These are phyloP conservation scores for Yamadazyma atlantica DNA, from an alignment of 1,139 yeast genomes.

Conservation along the genomic window DNA sequence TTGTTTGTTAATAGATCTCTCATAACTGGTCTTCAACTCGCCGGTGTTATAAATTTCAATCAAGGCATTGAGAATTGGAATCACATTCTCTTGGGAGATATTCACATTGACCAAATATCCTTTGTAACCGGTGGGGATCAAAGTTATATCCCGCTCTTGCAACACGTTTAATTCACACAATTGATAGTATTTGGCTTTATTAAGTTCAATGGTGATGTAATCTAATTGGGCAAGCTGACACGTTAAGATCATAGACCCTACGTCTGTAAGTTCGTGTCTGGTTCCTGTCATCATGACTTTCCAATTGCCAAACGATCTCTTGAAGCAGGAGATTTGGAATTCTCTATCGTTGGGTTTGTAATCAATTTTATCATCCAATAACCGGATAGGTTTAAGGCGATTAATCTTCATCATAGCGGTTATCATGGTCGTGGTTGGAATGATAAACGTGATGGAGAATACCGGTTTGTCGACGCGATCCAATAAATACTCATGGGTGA, in stretches of 20 bases:
- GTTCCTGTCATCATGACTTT: constrained; percentile 6
- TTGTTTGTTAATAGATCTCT: not conserved
- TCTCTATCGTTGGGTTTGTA: not conserved
- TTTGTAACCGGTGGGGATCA: constrained; percentile 13
- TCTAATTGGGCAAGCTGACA: constrained; percentile 7
- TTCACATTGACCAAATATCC: constrained; percentile 12
- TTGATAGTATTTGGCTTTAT: constrained; percentile 4
- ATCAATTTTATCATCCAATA: not conserved
- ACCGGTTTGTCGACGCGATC: not conserved
- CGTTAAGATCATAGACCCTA: constrained; percentile 6
- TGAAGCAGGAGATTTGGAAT: constrained; percentile 5
- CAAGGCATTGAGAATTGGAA: constrained; percentile 7
- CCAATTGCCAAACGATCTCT: constrained; percentile 10
- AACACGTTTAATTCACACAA: constrained; percentile 7
- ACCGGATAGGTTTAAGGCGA: not conserved
- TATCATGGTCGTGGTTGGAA: not conserved
- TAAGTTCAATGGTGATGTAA: constrained; percentile 12
- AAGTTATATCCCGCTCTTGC: constrained; percentile 5
- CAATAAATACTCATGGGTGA: constrained; percentile 4
- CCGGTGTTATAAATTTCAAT: constrained; percentile 6
- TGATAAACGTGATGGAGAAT: not conserved
- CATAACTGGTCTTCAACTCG: not conserved
- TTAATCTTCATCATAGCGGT: not conserved
- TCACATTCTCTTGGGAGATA: constrained; percentile 10
- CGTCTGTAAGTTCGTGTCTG: constrained; percentile 4